Conservation (phyloP, 2,329 filamentous ascomycete genomes). For the Curvularia eragrostidis region DNA sequence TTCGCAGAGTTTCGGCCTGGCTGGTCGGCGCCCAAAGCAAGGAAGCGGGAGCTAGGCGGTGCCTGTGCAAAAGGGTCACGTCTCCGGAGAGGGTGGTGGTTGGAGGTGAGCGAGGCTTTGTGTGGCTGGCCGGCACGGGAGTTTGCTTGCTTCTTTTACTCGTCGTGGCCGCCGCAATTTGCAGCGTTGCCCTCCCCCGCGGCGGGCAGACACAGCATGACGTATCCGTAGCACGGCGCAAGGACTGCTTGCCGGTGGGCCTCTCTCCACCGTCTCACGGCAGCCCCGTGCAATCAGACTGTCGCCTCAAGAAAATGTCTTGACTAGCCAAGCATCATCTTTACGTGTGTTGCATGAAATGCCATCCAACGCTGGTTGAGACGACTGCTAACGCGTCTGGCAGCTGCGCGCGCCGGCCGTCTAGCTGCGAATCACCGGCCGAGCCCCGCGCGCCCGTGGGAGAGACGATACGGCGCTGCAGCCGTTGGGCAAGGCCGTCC, state of each 20-base stretch:
- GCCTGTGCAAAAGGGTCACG: background rate
- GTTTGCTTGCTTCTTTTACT: conserved; percentile 3
- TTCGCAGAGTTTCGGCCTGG: conserved; percentile 11
- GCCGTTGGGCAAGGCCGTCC: conserved; percentile 1
- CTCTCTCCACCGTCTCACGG: conserved; percentile 13
- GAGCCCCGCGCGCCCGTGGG: conserved; percentile 5
- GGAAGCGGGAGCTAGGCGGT: conserved; percentile 11
- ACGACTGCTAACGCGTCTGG: conserved; percentile 5
- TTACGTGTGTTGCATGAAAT: conserved; percentile 11
- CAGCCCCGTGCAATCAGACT: conserved; percentile 7
- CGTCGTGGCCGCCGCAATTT: conserved; percentile 15
- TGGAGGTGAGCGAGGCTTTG: conserved; percentile 16
- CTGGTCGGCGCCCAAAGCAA: conserved; percentile 8
- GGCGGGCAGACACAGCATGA: conserved; percentile 18
- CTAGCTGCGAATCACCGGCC: conserved; percentile 10
- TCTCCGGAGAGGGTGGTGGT: conserved; percentile 17
- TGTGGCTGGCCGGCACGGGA: conserved; percentile 8
- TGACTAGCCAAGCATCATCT: conserved; percentile 13
- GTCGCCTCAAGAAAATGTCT: conserved; percentile 1
- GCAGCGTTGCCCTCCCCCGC: conserved; percentile 17
- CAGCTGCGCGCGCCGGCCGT: conserved; percentile 7
- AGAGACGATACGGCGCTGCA: background rate
- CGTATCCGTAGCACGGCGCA: conserved; percentile 15
- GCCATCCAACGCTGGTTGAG: background rate
- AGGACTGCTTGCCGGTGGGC: conserved; percentile 11